These are phyloP conservation scores for Xerocomus nothofagi DNA, from an alignment of 1,284 basidiomycete species.

Conservation along the genomic window DNA sequence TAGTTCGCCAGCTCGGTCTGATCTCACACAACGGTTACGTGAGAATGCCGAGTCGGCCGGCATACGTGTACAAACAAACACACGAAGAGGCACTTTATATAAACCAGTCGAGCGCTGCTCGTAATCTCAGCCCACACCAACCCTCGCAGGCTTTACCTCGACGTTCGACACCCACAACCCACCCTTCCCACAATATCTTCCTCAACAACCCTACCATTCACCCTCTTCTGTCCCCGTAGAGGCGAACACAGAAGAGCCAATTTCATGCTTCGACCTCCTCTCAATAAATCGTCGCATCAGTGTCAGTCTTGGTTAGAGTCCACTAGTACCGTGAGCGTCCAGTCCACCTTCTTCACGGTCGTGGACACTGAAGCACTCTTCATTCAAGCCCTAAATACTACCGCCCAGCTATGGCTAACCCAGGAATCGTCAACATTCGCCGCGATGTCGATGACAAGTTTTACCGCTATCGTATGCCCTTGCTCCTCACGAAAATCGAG, in stretches of 20 bases:
- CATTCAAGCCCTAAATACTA: conserved; percentile 55
- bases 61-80: conserved; percentile 28
- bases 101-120: conserved; percentile 14
- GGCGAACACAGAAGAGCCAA: conserved; percentile 45
- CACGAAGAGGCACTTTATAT: conserved; percentile 22
- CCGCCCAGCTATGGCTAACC: conserved; percentile 82
- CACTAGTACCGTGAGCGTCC: conserved; percentile 54
- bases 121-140: conserved; percentile 4
- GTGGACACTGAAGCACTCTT: background rate
- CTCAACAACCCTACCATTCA: conserved; percentile 43
- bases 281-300: conserved; percentile 65
- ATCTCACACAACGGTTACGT: conserved; percentile 2
- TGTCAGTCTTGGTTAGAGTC: conserved; percentile 57
- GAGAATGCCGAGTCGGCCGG: conserved; percentile 1
- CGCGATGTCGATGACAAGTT: conserved; percentile 97
- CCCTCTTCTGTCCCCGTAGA: conserved; percentile 74
- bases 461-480: conserved; percentile 94
- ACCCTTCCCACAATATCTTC: conserved; percentile 61
- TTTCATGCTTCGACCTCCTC: conserved; percentile 88
- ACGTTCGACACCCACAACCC: conserved; percentile 9
- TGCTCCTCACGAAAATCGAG: conserved; percentile 95
- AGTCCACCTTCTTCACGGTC: background rate
- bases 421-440: conserved; percentile 91
- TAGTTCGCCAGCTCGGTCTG: no score
- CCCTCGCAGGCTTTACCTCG: background rate